Evolutionary conservation across 345 rosid species (phyloP).

Genomic region (Euclidium syriacum): DNA sequence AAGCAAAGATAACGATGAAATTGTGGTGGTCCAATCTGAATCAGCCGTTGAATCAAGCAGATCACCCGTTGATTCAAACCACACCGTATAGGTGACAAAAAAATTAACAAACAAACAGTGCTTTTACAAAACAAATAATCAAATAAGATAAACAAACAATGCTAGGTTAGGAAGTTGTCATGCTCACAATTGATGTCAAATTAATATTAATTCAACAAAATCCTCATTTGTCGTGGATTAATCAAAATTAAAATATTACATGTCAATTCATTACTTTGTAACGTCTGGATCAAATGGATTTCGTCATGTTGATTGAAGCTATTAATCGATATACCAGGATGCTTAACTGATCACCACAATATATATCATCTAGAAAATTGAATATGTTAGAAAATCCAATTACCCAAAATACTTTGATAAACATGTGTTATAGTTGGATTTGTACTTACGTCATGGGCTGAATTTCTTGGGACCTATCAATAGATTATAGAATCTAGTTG

Average conservation of each 20-base stretch:
- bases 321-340: background rate
- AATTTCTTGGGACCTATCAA: background rate
- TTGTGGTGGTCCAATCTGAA: too few relatives aligned
- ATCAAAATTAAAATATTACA: background rate
- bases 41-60: too few relatives aligned
- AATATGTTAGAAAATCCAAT: background rate
- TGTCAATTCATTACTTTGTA: background rate
- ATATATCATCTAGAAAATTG: background rate
- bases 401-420: background rate
- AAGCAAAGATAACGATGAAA: too few relatives aligned
- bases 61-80: too few relatives aligned
- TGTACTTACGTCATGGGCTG: background rate
- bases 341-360: background rate
- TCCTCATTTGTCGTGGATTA: background rate
- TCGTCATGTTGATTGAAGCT: background rate
- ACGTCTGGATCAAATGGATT: background rate
- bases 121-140: background rate
- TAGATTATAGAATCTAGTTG: background rate
- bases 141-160: background rate
- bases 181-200: constrained; percentile 9
- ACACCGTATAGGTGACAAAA: too few relatives aligned
- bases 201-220: background rate
- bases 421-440: background rate
- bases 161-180: constrained; percentile 9
- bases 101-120: too few relatives aligned